These are phyloP conservation scores for Cutaneotrichosporon sp. DNA, from an alignment of 1,284 basidiomycete genomes.

Conservation along the genomic window DNA sequence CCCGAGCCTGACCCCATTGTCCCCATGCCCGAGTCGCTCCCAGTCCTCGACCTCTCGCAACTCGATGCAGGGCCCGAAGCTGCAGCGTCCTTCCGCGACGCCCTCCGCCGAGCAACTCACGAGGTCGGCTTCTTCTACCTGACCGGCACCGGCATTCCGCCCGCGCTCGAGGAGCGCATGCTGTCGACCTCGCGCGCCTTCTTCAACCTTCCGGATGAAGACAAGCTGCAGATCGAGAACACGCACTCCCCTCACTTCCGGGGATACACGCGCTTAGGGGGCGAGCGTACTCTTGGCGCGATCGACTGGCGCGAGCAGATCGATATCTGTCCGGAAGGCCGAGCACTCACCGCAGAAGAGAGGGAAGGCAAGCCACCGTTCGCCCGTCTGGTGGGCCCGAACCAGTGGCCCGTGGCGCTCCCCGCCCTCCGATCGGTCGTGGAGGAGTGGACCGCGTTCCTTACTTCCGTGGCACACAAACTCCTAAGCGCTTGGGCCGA, in stretches of 20 bases:
- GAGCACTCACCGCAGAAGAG: not conserved
- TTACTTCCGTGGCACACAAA: constrained; percentile 3
- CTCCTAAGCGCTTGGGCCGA: constrained; percentile 22
- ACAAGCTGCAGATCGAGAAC: constrained; percentile 38
- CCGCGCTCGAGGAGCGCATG: constrained; percentile 30
- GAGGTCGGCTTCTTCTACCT: constrained; percentile 42
- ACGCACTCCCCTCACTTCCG: constrained; percentile 27
- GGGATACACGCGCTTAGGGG: constrained; percentile 23
- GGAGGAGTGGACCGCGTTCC: constrained; percentile 14
- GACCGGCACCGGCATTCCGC: constrained; percentile 31
- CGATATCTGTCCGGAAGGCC: constrained; percentile 22
- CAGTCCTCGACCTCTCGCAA: constrained; percentile 21
- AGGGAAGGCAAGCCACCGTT: constrained; percentile 5
- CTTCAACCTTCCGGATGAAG: constrained; percentile 34
- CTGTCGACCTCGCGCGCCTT: constrained; percentile 30
- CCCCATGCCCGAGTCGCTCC: constrained; percentile 8
- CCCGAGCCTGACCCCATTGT: not conserved
- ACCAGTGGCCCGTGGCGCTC: constrained; percentile 20
- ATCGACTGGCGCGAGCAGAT: constrained; percentile 26
- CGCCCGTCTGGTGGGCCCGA: constrained; percentile 20
- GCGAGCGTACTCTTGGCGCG: constrained; percentile 17
- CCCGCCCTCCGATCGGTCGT: constrained; percentile 14
- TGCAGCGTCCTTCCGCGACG: constrained; percentile 19
- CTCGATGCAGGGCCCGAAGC: constrained; percentile 11
- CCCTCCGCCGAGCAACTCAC: constrained; percentile 18